A percentile compares a stretch with the other conserved stretches of the same genome.
phyloP scores from a whole-genome alignment of 768 basidiomycete species.

The Saitozyma podzolica region DNA sequence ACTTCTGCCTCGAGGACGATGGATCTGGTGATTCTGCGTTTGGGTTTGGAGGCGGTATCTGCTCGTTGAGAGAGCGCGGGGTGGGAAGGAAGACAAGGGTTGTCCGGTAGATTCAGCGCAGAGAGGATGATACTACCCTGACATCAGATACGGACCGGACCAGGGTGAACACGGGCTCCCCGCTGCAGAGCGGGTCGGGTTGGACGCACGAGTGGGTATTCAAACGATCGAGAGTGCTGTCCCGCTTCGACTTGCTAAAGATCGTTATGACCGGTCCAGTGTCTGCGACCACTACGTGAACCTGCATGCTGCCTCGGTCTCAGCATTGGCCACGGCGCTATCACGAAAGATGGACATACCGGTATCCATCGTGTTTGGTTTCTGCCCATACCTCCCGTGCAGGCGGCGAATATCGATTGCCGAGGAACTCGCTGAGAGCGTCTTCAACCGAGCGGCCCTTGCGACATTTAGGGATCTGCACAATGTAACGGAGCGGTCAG shows the following conservation, averaged over 20 bases:
- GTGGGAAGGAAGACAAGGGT: constrained; percentile 6
- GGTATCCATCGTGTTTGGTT: constrained; percentile 91
- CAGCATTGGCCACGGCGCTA: not conserved
- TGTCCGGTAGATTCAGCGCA: constrained; percentile 55
- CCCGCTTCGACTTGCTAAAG: constrained; percentile 82
- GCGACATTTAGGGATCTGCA: constrained; percentile 75
- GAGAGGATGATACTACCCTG: constrained; percentile 61
- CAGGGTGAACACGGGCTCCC: no score
- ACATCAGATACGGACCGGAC: no score
- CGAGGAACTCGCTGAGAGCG: constrained; percentile 57
- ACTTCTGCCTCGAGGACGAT: constrained; percentile 80
- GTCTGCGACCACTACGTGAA: constrained; percentile 66
- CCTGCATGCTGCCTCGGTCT: constrained; percentile 64
- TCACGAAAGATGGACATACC: constrained; percentile 51
- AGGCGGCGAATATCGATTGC: constrained; percentile 18
- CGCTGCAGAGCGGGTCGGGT: no score
- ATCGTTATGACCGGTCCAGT: constrained; percentile 63
- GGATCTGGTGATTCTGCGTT: constrained; percentile 16
- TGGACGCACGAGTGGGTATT: constrained; percentile 60
- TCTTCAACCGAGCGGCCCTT: constrained; percentile 68
- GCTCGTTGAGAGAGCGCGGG: constrained; percentile 4
- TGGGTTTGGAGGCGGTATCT: not conserved
- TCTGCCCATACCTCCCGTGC: constrained; percentile 71
- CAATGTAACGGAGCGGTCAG: not conserved
- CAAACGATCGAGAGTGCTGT: constrained; percentile 74